These are phyloP conservation scores for Pestalotiopsis sp. DNA, from an alignment of 2,329 filamentous ascomycete species.

Conservation along the genomic window DNA sequence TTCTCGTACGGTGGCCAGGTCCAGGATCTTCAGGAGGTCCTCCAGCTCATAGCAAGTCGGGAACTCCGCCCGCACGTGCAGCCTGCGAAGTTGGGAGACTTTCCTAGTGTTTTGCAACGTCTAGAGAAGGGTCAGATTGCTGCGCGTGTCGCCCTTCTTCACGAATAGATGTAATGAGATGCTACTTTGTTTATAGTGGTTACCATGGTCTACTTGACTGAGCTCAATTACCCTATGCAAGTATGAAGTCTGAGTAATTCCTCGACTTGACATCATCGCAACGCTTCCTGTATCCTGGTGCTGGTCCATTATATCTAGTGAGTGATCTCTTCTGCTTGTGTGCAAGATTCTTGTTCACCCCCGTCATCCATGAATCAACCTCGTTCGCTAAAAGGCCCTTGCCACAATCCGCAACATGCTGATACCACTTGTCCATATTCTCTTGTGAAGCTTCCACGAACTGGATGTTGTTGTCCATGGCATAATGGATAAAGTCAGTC, in stretches of 20 bases:
- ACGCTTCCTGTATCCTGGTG: conserved; percentile 40
- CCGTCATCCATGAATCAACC: conserved; percentile 59
- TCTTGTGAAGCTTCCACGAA: conserved; percentile 43
- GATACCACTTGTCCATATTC: conserved; percentile 43
- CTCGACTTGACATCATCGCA: conserved; percentile 6
- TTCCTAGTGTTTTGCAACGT: conserved; percentile 35
- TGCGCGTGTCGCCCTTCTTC: conserved; percentile 25
- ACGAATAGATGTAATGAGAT: conserved; percentile 10
- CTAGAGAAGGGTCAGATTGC: conserved; percentile 38
- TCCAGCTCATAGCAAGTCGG: conserved; percentile 36
- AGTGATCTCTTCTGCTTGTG: conserved; percentile 48
- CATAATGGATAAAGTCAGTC: conserved; percentile 36
- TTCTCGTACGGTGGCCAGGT: conserved; percentile 47
- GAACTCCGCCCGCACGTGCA: conserved; percentile 37
- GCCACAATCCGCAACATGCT: conserved; percentile 50
- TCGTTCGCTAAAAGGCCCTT: conserved; percentile 47
- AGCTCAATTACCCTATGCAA: not conserved
- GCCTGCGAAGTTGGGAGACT: conserved; percentile 32
- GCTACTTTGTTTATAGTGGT: not conserved
- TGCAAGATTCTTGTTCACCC: conserved; percentile 53
- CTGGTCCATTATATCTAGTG: conserved; percentile 48
- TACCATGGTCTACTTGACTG: not conserved
- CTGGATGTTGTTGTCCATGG: conserved; percentile 33
- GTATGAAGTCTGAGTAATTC: conserved; percentile 2
- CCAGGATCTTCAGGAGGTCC: conserved; percentile 38